Percentiles rank a stretch among this genome's conserved stretches.
These are phyloP conservation scores for Daldinia sp. DNA, from an alignment of 2,329 filamentous ascomycete genomes.

Conservation along the genomic window DNA sequence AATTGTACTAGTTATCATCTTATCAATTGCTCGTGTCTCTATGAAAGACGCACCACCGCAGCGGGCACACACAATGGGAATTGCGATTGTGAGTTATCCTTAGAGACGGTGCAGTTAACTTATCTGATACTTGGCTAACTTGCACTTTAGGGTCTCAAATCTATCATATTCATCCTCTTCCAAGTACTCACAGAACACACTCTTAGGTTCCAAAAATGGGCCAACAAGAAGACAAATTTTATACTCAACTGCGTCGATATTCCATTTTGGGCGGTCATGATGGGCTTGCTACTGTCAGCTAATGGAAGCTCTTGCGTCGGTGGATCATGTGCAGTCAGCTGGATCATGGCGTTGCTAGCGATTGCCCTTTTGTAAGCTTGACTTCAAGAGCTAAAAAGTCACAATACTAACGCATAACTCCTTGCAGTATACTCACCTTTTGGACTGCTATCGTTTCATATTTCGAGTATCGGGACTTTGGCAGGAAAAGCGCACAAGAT, in stretches of 20 bases:
- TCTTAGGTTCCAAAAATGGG: conserved; percentile 18
- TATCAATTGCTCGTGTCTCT: conserved; percentile 14
- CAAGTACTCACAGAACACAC: not conserved
- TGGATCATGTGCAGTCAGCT: not conserved
- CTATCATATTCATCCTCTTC: not conserved
- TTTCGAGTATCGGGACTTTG: not conserved
- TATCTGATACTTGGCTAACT: not conserved
- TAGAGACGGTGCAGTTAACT: no score
- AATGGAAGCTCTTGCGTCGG: not conserved
- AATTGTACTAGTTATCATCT: not conserved
- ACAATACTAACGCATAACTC: not conserved
- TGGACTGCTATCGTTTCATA: not conserved
- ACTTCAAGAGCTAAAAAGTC: not conserved
- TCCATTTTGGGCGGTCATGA: conserved; percentile 27
- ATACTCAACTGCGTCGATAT: conserved; percentile 28
- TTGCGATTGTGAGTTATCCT: conserved; percentile 26
- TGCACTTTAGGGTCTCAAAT: not conserved
- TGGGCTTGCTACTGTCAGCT: conserved; percentile 8
- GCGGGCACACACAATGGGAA: conserved; percentile 30
- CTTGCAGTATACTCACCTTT: not conserved
- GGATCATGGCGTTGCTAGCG: not conserved
- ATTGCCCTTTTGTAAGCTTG: conserved; percentile 1
- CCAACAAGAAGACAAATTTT: conserved; percentile 26
- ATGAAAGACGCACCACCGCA: conserved; percentile 20
- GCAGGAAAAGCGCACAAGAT: not conserved